Conservation (phyloP, 768 basidiomycete species). For the Tulasnella sp. region DNA sequence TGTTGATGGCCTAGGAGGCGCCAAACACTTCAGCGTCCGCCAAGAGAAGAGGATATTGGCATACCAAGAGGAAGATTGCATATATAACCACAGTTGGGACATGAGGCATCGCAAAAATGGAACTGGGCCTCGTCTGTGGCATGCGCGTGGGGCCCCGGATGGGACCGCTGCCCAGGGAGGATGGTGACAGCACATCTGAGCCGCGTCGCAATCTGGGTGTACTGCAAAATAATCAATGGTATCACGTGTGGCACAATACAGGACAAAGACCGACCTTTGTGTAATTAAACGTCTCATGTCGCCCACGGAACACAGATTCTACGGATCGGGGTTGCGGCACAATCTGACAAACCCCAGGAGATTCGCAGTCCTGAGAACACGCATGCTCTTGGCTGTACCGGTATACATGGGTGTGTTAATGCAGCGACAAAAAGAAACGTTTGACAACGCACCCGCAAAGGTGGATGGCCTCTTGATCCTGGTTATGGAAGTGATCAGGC, state of each 20-base stretch:
- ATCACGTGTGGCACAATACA: neutral
- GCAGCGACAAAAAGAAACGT: neutral
- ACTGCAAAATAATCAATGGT: neutral
- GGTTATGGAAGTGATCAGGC: constrained; percentile 12
- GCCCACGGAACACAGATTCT: constrained; percentile 8
- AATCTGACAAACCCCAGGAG: constrained; percentile 12
- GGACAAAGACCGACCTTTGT: constrained; percentile 2
- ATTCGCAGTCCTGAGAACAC: neutral
- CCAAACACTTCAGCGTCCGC: no score
- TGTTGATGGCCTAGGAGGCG: constrained; percentile 10
- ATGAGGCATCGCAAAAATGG: constrained; percentile 12
- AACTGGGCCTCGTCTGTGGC: neutral
- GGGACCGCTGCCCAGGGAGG: neutral
- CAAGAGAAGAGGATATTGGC: neutral
- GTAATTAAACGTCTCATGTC: constrained; percentile 7
- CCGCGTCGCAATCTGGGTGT: constrained; percentile 8
- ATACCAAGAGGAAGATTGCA: constrained; percentile 10
- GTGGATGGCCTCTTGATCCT: neutral
- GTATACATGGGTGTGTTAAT: no score
- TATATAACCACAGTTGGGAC: constrained; percentile 12
- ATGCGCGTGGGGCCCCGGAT: constrained; percentile 6
- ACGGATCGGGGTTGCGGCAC: constrained; percentile 3
- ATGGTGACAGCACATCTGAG: constrained; percentile 3
- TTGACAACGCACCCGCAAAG: constrained; percentile 10
- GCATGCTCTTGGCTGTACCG: constrained; percentile 8